Conservation (phyloP, 768 basidiomycete species). For the Boletus huronensis region DNA sequence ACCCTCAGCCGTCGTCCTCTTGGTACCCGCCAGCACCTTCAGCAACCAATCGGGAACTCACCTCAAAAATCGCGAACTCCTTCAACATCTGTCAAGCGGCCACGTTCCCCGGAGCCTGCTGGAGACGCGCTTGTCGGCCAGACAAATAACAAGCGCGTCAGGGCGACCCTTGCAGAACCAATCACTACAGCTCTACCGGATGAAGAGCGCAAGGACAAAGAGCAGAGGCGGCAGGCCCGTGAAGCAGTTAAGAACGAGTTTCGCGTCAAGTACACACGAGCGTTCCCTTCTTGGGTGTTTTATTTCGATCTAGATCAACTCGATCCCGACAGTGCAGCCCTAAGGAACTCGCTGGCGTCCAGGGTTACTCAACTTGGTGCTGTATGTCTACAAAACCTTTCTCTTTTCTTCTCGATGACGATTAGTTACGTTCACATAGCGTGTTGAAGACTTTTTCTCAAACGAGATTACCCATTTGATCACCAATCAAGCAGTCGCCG, state of each 20-base stretch:
- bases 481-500: conserved; percentile 50
- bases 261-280: conserved; percentile 76
- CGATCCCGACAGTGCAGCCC: conserved; percentile 34
- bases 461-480: conserved; percentile 85
- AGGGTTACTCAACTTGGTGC: conserved; percentile 69
- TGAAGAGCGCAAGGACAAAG: conserved; percentile 42
- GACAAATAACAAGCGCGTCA: conserved; percentile 43
- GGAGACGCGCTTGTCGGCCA: conserved; percentile 29
- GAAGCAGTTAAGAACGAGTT: conserved; percentile 67
- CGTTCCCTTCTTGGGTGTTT: conserved; percentile 82
- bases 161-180: conserved; percentile 29
- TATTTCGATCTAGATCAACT: conserved; percentile 71
- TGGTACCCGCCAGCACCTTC: conserved; percentile 39
- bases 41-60: conserved; percentile 32
- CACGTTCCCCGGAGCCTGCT: conserved; percentile 48
- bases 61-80: conserved; percentile 35
- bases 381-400: conserved; percentile 48
- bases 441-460: conserved; percentile 86
- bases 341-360: conserved; percentile 43
- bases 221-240: conserved; percentile 47
- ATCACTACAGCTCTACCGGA: conserved; percentile 26
- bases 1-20: conserved; percentile 46
- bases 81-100: conserved; percentile 40
- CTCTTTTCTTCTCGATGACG: background rate
- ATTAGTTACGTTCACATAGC: conserved; percentile 42